These are phyloP conservation scores for Chlamydomonas sp. DNA, from an alignment of 139 green algal species.

Conservation along the genomic window DNA sequence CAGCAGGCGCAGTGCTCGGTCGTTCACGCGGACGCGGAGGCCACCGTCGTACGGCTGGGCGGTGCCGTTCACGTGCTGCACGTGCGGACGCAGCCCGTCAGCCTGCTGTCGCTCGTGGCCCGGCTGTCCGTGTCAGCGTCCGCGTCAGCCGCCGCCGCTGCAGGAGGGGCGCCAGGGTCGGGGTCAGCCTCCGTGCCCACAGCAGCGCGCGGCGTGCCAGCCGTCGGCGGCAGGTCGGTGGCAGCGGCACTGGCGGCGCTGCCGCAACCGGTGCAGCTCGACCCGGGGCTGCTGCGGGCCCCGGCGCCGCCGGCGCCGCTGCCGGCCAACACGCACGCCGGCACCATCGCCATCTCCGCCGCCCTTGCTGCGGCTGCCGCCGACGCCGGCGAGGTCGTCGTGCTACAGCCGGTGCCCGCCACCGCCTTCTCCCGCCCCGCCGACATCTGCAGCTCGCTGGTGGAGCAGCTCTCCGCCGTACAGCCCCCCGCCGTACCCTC, in stretches of 20 bases:
- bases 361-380: neutral
- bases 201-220: neutral
- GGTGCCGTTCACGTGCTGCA: neutral
- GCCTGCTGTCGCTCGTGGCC: conserved; percentile 35
- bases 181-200: no score
- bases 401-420: conserved; percentile 12
- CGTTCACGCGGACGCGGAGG: conserved; percentile 5
- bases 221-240: neutral
- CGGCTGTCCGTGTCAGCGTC: conserved; percentile 21
- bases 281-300: conserved; percentile 8
- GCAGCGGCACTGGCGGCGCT: conserved; percentile 8
- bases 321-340: neutral
- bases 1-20: neutral
- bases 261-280: conserved; percentile 5
- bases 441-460: conserved; percentile 33
- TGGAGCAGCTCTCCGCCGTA: conserved; percentile 3
- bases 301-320: no score
- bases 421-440: conserved; percentile 3
- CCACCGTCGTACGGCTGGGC: conserved; percentile 17
- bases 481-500: neutral
- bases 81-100: conserved; percentile 21
- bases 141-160: neutral
- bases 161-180: neutral
- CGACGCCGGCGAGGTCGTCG: neutral
- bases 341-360: neutral